Conservation (phyloP, 2,329 filamentous ascomycete genomes). For the Calonectria multiphialidica region DNA sequence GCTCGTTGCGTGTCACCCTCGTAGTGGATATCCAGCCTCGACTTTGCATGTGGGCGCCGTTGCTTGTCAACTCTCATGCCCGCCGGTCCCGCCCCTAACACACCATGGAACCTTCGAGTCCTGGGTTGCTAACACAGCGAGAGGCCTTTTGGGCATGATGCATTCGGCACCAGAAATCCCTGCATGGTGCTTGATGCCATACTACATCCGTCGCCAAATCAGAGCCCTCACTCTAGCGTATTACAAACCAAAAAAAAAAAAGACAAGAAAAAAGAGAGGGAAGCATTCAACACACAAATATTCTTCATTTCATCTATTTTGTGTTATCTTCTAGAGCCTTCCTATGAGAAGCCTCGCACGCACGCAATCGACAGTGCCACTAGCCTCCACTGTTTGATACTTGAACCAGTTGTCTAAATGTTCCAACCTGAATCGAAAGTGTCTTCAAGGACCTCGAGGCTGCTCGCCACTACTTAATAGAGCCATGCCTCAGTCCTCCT, state of each 20-base stretch:
- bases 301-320: slow-evolving; percentile 38
- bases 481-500: slow-evolving; percentile 36
- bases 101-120: neutral
- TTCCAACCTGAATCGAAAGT: slow-evolving; percentile 25
- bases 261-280: neutral
- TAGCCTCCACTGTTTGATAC: slow-evolving; percentile 27
- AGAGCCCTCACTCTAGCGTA: neutral
- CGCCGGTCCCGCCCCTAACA: neutral
- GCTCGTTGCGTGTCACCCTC: slow-evolving; percentile 14
- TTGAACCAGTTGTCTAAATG: slow-evolving; percentile 15
- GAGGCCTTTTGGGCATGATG: neutral
- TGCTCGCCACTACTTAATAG: slow-evolving; percentile 25
- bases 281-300: slow-evolving; percentile 18
- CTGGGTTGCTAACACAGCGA: neutral
- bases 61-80: slow-evolving; percentile 8
- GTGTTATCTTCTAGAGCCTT: slow-evolving; percentile 32
- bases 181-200: neutral
- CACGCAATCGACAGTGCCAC: slow-evolving; percentile 30
- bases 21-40: slow-evolving; percentile 12
- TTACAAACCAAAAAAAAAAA: no score
- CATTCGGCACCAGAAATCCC: neutral
- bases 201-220: neutral
- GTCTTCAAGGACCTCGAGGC: slow-evolving; percentile 23
- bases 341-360: slow-evolving; percentile 18
- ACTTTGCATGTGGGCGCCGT: neutral